Percentiles rank a stretch among this genome's conserved stretches.
These are phyloP conservation scores for Aspergillus bridgeri DNA, from an alignment of 495 filamentous ascomycete species.

Conservation along the genomic window DNA sequence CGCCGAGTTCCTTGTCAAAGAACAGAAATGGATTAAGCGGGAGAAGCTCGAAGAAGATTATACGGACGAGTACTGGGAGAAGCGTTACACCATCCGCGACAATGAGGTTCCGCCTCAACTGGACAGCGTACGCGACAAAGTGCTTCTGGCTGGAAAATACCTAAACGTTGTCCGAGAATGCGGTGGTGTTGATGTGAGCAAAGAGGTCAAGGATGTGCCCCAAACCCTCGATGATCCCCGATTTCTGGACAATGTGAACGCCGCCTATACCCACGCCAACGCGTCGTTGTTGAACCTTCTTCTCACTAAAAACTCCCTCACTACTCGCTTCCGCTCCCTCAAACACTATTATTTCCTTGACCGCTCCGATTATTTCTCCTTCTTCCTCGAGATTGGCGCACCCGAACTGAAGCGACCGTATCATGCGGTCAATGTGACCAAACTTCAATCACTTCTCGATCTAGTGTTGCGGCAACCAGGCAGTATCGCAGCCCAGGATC, in stretches of 20 bases:
- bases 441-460: conserved; percentile 90
- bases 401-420: conserved; percentile 88
- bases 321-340: conserved; percentile 77
- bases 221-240: conserved; percentile 84
- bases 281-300: conserved; percentile 88
- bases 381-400: conserved; percentile 86
- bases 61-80: conserved; percentile 98
- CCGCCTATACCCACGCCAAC: conserved; percentile 92
- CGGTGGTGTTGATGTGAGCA: conserved; percentile 91
- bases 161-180: conserved; percentile 97
- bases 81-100: conserved; percentile 90
- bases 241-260: conserved; percentile 93
- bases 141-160: conserved; percentile 93
- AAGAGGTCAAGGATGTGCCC: conserved; percentile 82
- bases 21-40: conserved; percentile 90
- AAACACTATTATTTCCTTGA: conserved; percentile 99
- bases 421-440: conserved; percentile 82
- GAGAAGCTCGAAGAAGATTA: conserved; percentile 93
- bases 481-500: conserved; percentile 88
- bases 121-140: conserved; percentile 87
- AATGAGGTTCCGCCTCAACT: conserved; percentile 90
- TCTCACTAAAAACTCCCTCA: conserved; percentile 86
- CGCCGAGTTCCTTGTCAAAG: conserved; percentile 88
- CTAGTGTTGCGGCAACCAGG: conserved; percentile 92
- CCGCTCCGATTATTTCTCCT: conserved; percentile 94